Conservation (phyloP, 371 early-diverging fungal species). For the Mucor circinelloides region DNA sequence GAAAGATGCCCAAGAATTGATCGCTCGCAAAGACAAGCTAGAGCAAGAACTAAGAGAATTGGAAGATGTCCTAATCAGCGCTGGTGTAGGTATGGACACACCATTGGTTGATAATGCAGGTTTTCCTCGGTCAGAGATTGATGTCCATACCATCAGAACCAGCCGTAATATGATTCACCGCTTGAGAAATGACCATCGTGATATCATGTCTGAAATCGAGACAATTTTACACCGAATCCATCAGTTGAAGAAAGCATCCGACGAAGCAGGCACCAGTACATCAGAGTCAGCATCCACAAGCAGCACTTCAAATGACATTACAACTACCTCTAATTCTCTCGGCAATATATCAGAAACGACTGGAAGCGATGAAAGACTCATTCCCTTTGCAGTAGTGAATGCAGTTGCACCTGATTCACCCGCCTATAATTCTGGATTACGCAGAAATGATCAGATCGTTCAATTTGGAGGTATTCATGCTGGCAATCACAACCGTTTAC, state of each 20-base stretch:
- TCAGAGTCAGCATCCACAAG: constrained; percentile 1
- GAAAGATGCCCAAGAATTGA: constrained; percentile 55
- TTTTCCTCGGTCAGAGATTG: constrained; percentile 88
- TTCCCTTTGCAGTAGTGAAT: constrained; percentile 79
- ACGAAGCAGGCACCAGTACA: not conserved
- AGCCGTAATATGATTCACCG: constrained; percentile 68
- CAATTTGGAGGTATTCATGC: constrained; percentile 58
- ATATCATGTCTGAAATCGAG: constrained; percentile 73
- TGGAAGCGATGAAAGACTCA: constrained; percentile 2
- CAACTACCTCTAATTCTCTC: not conserved
- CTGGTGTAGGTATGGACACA: constrained; percentile 74
- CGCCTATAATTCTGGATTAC: constrained; percentile 68
- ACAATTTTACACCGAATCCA: constrained; percentile 69
- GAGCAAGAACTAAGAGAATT: constrained; percentile 61
- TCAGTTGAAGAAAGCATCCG: constrained; percentile 30
- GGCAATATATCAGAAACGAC: not conserved
- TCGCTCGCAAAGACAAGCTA: constrained; percentile 63
- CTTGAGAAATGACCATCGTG: constrained; percentile 72
- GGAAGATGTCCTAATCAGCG: constrained; percentile 54
- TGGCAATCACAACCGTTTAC: constrained; percentile 51
- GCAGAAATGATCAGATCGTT: constrained; percentile 66
- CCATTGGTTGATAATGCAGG: constrained; percentile 78
- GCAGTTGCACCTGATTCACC: constrained; percentile 85
- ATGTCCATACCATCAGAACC: constrained; percentile 66
- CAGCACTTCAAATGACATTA: not conserved